phyloP scores from a whole-genome alignment of 192 early-diverging fungal genomes.

The Entomortierella chlamydospora region DNA sequence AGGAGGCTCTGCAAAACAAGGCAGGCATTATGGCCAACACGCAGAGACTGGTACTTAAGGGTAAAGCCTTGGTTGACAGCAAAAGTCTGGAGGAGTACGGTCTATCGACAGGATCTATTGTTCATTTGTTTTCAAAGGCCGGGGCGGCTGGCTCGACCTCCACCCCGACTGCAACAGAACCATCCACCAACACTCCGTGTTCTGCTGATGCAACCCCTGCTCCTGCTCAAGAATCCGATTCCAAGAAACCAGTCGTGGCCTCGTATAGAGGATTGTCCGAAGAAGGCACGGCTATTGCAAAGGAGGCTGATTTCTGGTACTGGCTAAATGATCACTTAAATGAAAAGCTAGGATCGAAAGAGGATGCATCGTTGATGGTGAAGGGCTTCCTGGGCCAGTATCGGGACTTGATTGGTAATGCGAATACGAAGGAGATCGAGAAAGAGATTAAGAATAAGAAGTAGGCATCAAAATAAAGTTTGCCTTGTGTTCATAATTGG shows the following conservation, averaged over 20 bases:
- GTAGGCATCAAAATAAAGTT: too few relatives aligned
- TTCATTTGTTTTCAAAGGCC: constrained; percentile 65
- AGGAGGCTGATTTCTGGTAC: constrained; percentile 51
- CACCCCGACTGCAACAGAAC: neutral
- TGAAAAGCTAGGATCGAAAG: constrained; percentile 50
- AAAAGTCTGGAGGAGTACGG: constrained; percentile 64
- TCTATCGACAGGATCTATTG: constrained; percentile 51
- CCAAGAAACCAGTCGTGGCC: constrained; percentile 19
- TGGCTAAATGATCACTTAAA: constrained; percentile 50
- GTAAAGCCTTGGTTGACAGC: constrained; percentile 67
- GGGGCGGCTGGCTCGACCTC: constrained; percentile 14
- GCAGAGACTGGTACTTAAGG: constrained; percentile 70
- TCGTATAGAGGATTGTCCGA: constrained; percentile 45
- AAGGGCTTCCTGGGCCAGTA: constrained; percentile 53
- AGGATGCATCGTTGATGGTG: constrained; percentile 47
- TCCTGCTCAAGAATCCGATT: neutral
- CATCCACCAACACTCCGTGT: neutral
- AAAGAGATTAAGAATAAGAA: constrained; percentile 35
- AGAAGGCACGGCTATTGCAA: constrained; percentile 31
- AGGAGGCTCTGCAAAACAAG: constrained; percentile 49
- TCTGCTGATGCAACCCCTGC: neutral
- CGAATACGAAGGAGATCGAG: constrained; percentile 50
- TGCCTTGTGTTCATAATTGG: too few relatives aligned
- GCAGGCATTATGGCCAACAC: constrained; percentile 36
- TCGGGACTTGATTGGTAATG: constrained; percentile 44